Percentiles rank a stretch among this genome's conserved stretches.
Evolutionary conservation across 2,329 filamentous ascomycete genomes (phyloP).

Genomic region (Scedosporium aurantiacum): DNA sequence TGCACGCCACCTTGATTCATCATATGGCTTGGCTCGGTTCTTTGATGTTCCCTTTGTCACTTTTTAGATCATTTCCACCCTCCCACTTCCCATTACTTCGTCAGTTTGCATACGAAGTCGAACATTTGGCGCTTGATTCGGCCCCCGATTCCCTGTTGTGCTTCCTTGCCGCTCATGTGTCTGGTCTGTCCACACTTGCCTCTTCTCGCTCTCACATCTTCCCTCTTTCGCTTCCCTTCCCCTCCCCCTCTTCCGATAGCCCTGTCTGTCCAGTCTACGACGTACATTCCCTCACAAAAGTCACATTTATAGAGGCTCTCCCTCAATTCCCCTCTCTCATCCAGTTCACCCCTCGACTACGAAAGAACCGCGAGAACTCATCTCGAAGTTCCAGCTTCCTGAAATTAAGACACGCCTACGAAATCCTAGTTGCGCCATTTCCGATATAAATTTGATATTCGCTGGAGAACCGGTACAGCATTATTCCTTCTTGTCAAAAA

Average conservation of each 20-base stretch:
- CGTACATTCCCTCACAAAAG: background rate
- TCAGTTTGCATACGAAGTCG: too few relatives aligned
- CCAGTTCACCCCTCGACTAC: background rate
- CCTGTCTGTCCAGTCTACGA: background rate
- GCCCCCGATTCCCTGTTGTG: too few relatives aligned
- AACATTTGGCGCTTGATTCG: too few relatives aligned
- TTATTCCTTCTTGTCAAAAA: background rate
- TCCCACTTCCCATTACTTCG: constrained; percentile 4
- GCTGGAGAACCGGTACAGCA: background rate
- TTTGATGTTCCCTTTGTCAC: constrained; percentile 18
- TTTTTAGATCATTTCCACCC: constrained; percentile 17
- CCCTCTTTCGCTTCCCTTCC: background rate
- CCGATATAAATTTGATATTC: background rate
- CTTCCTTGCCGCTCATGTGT: too few relatives aligned
- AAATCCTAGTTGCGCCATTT: background rate
- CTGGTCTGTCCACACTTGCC: background rate
- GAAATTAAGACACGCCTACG: background rate
- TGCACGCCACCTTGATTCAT: background rate
- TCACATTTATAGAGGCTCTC: background rate
- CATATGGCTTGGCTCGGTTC: constrained; percentile 16
- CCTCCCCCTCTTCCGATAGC: background rate
- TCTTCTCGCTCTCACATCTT: background rate
- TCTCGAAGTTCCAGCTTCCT: background rate
- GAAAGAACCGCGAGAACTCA: background rate
- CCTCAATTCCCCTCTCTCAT: background rate